phyloP scores from a whole-genome alignment of 2,329 filamentous ascomycete species.

The Talaromyces funiculosus region DNA sequence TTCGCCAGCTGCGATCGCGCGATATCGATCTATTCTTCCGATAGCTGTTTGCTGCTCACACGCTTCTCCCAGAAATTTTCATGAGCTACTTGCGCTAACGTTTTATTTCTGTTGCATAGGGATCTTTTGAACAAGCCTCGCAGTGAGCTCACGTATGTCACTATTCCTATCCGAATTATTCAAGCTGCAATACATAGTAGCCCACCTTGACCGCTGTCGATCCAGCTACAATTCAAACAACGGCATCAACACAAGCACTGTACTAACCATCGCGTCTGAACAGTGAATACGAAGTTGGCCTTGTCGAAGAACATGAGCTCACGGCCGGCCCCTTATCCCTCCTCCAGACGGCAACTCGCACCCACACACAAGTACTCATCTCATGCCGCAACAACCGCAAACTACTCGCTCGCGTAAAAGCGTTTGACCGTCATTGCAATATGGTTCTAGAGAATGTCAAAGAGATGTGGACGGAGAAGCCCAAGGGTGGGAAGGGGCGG shows the following conservation, averaged over 20 bases:
- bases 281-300: slow-evolving; percentile 85
- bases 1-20: neutral
- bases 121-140: slow-evolving; percentile 86
- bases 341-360: slow-evolving; percentile 91
- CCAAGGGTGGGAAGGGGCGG: slow-evolving; percentile 78
- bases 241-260: neutral
- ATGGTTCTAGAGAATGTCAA: slow-evolving; percentile 97
- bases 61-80: slow-evolving; percentile 4
- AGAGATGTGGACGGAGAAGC: slow-evolving; percentile 99
- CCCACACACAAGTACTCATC: slow-evolving; percentile 92
- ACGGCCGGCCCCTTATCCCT: slow-evolving; percentile 80
- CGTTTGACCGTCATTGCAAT: slow-evolving; percentile 97
- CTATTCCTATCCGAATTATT: slow-evolving; percentile 7
- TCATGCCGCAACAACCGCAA: slow-evolving; percentile 98
- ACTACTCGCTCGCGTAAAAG: slow-evolving; percentile 92
- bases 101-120: slow-evolving; percentile 42
- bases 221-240: neutral
- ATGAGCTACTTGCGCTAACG: slow-evolving; percentile 26
- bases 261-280: slow-evolving; percentile 2
- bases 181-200: neutral
- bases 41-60: neutral
- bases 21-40: slow-evolving; percentile 20
- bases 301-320: slow-evolving; percentile 74
- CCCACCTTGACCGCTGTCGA: slow-evolving; percentile 5
- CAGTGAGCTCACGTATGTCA: slow-evolving; percentile 77